Base-by-base conservation (phyloP, 2,329 filamentous ascomycete genomes). In the Aureobasidium sp. region DNA sequence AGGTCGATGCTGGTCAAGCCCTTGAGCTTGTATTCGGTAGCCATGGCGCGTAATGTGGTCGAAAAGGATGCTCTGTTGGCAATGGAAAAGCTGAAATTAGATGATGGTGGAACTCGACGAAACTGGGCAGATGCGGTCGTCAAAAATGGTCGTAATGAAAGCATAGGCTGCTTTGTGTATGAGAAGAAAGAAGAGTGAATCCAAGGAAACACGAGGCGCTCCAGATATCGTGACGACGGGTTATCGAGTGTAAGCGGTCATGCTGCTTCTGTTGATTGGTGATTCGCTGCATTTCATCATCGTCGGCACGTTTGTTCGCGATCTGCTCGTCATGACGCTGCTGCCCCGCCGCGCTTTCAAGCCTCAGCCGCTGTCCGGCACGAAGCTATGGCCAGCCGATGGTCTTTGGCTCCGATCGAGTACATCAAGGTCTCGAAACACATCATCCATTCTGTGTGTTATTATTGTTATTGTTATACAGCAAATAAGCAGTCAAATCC, bases 1-100 rank as follows among this genome's bases (percentile, higher is more conserved):
- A 97, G 74, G 59, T 85, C 79, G 53, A 95, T 76, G 61, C 84
- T 85, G 41, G 79, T 78, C 57, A 95, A 72, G 65, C 79, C 86
- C 69, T 93, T 94, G 64, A 96, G 80, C 68, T 75, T 77, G 66
- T 69, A 77, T 59, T 77, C 71, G 58, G 70, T 67, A 10, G 72
- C 68, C 73, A 75, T 75, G 55, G 58, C 58, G 63, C 61, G 56
- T 37, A 63, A 49, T 5, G 45, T 59, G 25, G 56, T 57, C 30
- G 59, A 60, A 54, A 63, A 63, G 1, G 53, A 29, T n/a, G 53
- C 53, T 22, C 29, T 54, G 41, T 44, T 30, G 25, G 14, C 34
- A 22, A 51, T 11, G 44, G 50, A 4, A 3, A 37, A 19, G 22
- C 12, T 50, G 4, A 39, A 16, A 30, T 24, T 27, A 11, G 45